Conservation (phyloP, 495 filamentous ascomycete genomes). For the Glarea lozoyensis region DNA sequence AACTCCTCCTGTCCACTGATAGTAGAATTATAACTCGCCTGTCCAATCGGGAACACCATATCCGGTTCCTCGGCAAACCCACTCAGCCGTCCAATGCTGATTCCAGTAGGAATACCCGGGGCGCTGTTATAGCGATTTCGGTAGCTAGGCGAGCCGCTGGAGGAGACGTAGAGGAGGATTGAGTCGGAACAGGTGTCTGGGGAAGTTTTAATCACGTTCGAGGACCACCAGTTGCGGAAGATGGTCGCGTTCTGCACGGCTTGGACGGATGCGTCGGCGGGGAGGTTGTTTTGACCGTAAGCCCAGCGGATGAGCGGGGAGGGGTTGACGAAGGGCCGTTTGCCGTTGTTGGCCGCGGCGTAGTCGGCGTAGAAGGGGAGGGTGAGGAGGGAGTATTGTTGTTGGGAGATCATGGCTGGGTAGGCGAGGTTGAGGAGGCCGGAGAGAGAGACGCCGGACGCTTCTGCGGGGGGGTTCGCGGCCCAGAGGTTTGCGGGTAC, state of each 20-base stretch:
- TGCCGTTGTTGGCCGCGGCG: slow-evolving; percentile 34
- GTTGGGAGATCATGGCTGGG: slow-evolving; percentile 38
- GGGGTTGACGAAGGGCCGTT: slow-evolving; percentile 45
- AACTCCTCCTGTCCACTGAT: slow-evolving; percentile 45
- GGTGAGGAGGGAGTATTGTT: slow-evolving; percentile 39
- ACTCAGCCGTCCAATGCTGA: slow-evolving; percentile 32
- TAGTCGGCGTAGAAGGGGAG: slow-evolving; percentile 46
- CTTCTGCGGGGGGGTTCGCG: slow-evolving; percentile 25
- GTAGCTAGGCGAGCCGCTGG: slow-evolving; percentile 23
- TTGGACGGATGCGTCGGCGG: slow-evolving; percentile 19
- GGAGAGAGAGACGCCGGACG: slow-evolving; percentile 15
- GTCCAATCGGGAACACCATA: slow-evolving; percentile 47
- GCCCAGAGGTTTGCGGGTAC: slow-evolving; percentile 32
- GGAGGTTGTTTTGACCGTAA: slow-evolving; percentile 27
- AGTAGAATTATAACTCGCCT: slow-evolving; percentile 40
- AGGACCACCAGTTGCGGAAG: slow-evolving; percentile 46
- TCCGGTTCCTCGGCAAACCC: slow-evolving; percentile 44
- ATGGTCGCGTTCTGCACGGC: slow-evolving; percentile 36
- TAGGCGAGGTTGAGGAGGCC: slow-evolving; percentile 37
- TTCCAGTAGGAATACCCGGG: slow-evolving; percentile 33
- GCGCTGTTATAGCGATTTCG: slow-evolving; percentile 27
- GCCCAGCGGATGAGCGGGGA: slow-evolving; percentile 46
- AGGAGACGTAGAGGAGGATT: slow-evolving; percentile 27
- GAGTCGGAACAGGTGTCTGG: slow-evolving; percentile 27
- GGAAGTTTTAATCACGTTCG: slow-evolving; percentile 32